A percentile compares a stretch with the other conserved stretches of the same genome.
Evolutionary conservation across 2,329 filamentous ascomycete species (phyloP).

Genomic region (Pestalotiopsis sp.): DNA sequence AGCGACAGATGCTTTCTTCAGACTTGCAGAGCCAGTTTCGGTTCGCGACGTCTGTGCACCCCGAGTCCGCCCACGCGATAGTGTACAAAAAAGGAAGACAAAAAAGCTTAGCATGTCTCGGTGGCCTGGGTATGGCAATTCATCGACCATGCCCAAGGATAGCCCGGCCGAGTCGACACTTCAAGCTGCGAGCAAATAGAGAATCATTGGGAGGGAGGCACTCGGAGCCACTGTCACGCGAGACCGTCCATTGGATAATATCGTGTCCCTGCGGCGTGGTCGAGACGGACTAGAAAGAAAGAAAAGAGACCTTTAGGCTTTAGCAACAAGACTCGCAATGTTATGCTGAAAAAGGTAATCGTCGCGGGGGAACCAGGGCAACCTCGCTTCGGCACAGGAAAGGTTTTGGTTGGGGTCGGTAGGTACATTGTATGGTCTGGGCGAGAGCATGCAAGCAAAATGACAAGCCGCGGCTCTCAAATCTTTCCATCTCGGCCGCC

Average conservation of each 20-base stretch:
- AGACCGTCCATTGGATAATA: background rate
- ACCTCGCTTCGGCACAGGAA: background rate
- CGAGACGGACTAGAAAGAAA: background rate
- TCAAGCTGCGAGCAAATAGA: background rate
- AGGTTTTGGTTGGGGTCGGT: background rate
- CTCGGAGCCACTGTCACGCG: background rate
- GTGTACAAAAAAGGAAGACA: background rate
- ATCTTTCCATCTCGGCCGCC: background rate
- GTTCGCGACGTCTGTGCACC: background rate
- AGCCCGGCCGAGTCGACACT: background rate
- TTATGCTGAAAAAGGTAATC: conserved; percentile 6
- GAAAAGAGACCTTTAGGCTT: background rate
- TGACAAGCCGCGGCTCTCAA: background rate
- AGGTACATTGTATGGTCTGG: background rate
- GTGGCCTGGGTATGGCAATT: background rate
- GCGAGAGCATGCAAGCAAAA: background rate
- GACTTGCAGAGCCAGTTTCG: background rate
- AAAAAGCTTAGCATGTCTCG: background rate
- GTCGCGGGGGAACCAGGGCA: background rate
- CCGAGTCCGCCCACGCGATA: background rate
- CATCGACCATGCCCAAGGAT: background rate
- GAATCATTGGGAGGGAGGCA: background rate
- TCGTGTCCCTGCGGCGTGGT: background rate
- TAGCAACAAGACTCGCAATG: conserved; percentile 4
- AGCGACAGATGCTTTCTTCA: background rate